Conservation (phyloP, 1,139 yeast genomes). For the Lodderomyces oxycetoniae region DNA sequence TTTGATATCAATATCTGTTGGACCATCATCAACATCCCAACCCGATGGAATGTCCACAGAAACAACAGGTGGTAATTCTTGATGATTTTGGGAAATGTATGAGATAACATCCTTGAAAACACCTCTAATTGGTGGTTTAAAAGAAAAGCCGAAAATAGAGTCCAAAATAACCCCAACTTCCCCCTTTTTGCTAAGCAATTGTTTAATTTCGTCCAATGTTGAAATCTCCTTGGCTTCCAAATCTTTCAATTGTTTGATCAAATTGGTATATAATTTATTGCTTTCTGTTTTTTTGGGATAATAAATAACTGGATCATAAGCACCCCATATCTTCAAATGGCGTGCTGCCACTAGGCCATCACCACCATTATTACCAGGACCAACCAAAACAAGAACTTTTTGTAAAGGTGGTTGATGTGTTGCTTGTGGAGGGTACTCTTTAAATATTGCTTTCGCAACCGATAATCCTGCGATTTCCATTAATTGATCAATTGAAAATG, state of each 20-base stretch:
- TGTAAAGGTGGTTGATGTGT: conserved; percentile 13
- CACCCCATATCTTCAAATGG: conserved; percentile 71
- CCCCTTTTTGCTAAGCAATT: conserved; percentile 18
- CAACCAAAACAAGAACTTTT: conserved; percentile 66
- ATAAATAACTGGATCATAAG: conserved; percentile 65
- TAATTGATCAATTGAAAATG: conserved; percentile 85
- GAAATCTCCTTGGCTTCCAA: conserved; percentile 46
- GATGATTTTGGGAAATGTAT: conserved; percentile 33
- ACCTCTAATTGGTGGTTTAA: conserved; percentile 78
- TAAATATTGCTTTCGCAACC: conserved; percentile 81
- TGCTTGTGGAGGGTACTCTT: conserved; percentile 48
- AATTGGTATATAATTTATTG: conserved; percentile 37
- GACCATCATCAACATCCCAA: conserved; percentile 94
- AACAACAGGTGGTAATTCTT: conserved; percentile 51
- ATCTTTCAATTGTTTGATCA: conserved; percentile 56
- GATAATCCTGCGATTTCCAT: conserved; percentile 97
- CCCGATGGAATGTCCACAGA: conserved; percentile 93
- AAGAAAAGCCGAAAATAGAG: conserved; percentile 89
- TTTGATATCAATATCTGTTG: conserved; percentile 37
- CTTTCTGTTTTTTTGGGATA: conserved; percentile 59
- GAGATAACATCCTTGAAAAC: conserved; percentile 66
- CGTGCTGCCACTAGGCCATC: conserved; percentile 96
- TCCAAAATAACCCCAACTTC: conserved; percentile 49
- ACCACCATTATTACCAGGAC: conserved; percentile 97
- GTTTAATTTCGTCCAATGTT: conserved; percentile 32